Conservation (phyloP, 345 rosid genomes). For the Populus nigra region DNA sequence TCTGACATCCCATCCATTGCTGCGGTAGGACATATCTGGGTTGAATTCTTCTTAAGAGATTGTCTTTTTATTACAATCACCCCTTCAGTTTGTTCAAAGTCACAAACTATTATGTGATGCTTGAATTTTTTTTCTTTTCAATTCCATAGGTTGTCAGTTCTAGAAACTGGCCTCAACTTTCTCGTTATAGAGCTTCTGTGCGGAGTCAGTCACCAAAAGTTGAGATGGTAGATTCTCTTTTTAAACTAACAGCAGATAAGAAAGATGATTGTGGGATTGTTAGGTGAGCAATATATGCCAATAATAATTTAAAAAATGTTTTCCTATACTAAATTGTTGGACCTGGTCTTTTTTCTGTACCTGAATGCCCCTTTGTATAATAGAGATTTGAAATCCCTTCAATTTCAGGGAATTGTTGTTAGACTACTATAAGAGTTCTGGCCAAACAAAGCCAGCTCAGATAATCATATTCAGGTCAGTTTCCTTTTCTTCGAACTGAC, state of each 20-base stretch:
- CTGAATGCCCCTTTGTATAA: not conserved
- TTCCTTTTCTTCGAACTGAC: not conserved
- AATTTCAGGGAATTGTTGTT: conserved; percentile 22
- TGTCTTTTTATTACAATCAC: not conserved
- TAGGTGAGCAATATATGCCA: conserved; percentile 1
- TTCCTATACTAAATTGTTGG: not conserved
- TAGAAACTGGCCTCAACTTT: conserved; percentile 19
- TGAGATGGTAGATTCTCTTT: conserved; percentile 25
- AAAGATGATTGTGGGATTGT: conserved; percentile 19
- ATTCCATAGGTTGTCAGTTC: conserved; percentile 26
- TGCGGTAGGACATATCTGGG: conserved; percentile 14
- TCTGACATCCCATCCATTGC: conserved; percentile 27
- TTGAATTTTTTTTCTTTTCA: not conserved
- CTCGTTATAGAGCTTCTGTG: conserved; percentile 26
- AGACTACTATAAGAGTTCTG: conserved; percentile 25
- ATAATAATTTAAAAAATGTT: not conserved
- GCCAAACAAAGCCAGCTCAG: conserved; percentile 20
- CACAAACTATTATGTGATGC: not conserved
- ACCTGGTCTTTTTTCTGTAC: not conserved
- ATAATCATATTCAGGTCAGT: conserved; percentile 26
- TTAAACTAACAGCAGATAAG: not conserved
- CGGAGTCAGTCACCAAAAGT: conserved; percentile 27
- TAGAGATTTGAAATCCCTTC: not conserved
- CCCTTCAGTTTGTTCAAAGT: not conserved
- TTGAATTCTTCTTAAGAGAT: not conserved